Conservation (phyloP, 1,284 basidiomycete species). For the Boletus sp. region DNA sequence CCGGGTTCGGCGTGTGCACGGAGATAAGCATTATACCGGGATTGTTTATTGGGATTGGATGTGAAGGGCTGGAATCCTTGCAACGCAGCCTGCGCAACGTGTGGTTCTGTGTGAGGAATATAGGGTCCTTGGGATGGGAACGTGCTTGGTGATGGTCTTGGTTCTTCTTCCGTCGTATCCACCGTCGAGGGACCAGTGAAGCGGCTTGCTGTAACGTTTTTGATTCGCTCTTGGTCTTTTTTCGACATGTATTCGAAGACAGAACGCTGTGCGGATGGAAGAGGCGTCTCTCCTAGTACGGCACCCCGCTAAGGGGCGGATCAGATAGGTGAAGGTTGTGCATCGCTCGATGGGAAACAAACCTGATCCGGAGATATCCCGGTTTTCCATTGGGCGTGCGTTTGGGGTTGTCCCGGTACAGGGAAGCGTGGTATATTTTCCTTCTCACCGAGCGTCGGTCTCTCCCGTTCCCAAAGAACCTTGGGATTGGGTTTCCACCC, state of each 20-base stretch:
- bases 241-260: conserved; percentile 93
- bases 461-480: conserved; percentile 66
- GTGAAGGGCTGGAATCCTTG: conserved; percentile 90
- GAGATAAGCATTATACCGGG: conserved; percentile 84
- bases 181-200: conserved; percentile 25
- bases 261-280: conserved; percentile 70
- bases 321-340: background rate
- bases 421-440: conserved; percentile 30
- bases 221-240: conserved; percentile 85
- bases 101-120: conserved; percentile 68
- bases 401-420: conserved; percentile 26
- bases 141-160: conserved; percentile 22
- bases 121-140: conserved; percentile 37
- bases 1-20: conserved; percentile 60
- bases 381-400: conserved; percentile 51
- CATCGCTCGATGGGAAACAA: conserved; percentile 17
- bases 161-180: conserved; percentile 20
- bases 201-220: conserved; percentile 51
- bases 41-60: conserved; percentile 75
- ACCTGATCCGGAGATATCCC: conserved; percentile 72
- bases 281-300: conserved; percentile 78
- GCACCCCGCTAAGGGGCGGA: conserved; percentile 62
- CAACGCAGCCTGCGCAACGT: conserved; percentile 83
- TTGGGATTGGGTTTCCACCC: conserved; percentile 86
- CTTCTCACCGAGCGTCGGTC: conserved; percentile 50